phyloP scores from a whole-genome alignment of 768 basidiomycete species.

The Russula emetica region DNA sequence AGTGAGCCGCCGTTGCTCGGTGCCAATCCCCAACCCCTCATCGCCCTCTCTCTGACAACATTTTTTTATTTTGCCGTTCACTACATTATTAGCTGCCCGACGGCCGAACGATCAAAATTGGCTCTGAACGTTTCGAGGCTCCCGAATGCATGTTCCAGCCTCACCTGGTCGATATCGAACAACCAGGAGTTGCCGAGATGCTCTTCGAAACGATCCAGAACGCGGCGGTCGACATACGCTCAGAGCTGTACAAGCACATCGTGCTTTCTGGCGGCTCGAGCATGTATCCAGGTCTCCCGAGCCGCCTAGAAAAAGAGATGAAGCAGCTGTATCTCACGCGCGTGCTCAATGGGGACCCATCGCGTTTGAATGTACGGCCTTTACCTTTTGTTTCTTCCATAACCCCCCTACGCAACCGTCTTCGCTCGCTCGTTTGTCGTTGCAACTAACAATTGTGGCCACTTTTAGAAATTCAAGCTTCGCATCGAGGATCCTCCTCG shows the following conservation, averaged over 20 bases:
- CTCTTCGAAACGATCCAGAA: conserved; percentile 93
- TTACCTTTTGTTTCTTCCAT: background rate
- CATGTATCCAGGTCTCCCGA: conserved; percentile 98
- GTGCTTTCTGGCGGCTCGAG: conserved; percentile 96
- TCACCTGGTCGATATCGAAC: conserved; percentile 93
- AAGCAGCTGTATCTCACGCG: conserved; percentile 95
- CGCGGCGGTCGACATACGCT: conserved; percentile 83
- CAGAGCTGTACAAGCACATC: conserved; percentile 95
- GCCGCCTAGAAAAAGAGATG: conserved; percentile 98
- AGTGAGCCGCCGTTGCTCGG: background rate
- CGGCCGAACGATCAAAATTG: conserved; percentile 94
- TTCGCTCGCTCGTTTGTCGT: background rate
- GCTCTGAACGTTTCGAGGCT: conserved; percentile 96
- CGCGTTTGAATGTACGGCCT: conserved; percentile 76
- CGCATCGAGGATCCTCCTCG: conserved; percentile 97
- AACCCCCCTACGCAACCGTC: background rate
- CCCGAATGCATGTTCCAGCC: conserved; percentile 99
- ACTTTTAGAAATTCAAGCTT: conserved; percentile 95
- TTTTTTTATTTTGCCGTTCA: too few relatives aligned
- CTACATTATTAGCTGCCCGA: conserved; percentile 49
- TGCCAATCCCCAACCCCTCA: background rate
- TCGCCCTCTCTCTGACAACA: conserved; percentile 9
- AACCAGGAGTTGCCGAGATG: conserved; percentile 97
- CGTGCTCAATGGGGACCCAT: conserved; percentile 80
- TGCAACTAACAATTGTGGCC: background rate